phyloP scores from a whole-genome alignment of 139 green algal species.

The Edaphochlamys debaryana region DNA sequence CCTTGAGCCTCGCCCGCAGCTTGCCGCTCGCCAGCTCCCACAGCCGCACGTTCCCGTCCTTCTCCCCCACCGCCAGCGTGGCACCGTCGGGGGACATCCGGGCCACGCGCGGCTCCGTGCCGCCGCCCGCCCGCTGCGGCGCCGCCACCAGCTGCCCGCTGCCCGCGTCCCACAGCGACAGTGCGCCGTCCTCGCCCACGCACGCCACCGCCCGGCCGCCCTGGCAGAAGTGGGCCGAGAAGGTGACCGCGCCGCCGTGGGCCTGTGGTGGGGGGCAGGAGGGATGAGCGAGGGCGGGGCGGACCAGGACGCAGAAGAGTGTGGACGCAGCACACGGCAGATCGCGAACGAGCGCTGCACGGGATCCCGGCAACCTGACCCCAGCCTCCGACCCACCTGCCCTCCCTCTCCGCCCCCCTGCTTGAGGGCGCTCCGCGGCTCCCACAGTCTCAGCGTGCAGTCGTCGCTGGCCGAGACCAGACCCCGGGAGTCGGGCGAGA shows the following conservation, averaged over 20 bases:
- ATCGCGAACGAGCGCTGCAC: too few species aligned
- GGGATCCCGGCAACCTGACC: too few species aligned
- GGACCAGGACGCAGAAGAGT: too few species aligned
- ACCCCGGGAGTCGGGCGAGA: not conserved
- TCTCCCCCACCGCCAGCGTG: conserved; percentile 27
- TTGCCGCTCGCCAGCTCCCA: conserved; percentile 17
- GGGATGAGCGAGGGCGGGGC: not conserved
- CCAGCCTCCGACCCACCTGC: too few species aligned
- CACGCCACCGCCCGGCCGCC: not conserved
- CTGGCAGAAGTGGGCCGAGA: conserved; percentile 11
- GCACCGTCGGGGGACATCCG: not conserved
- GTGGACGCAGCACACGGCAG: too few species aligned
- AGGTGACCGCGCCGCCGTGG: not conserved
- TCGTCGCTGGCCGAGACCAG: conserved; percentile 18
- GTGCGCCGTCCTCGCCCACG: conserved; percentile 15
- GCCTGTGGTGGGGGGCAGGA: not conserved
- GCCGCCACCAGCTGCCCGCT: not conserved
- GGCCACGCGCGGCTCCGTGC: not conserved
- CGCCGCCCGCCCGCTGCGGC: not conserved
- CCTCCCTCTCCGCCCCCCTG: not conserved
- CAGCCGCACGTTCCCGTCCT: conserved; percentile 9
- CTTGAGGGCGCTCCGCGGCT: not conserved
- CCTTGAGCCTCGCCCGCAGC: conserved; percentile 31
- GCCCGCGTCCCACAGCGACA: conserved; percentile 14
- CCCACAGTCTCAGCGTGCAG: conserved; percentile 32